Percentiles rank a stretch among this genome's conserved stretches.
phyloP scores from a whole-genome alignment of 257 asterid species.

The Nicotiana undulata region DNA sequence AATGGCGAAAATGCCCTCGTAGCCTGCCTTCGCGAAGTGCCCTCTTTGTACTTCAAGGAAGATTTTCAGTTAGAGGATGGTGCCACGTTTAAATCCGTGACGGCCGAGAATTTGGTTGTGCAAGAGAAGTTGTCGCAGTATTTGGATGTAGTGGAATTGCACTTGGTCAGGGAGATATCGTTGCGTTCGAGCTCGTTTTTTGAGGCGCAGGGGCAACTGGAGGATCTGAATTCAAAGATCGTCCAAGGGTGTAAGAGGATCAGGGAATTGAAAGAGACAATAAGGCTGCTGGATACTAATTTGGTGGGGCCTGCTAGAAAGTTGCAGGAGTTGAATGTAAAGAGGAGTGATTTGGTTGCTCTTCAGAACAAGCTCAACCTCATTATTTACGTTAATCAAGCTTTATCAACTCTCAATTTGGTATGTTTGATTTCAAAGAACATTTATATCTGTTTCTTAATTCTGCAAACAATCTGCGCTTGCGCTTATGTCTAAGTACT shows the following conservation, averaged over 20 bases:
- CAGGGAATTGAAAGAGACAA: conserved; percentile 83
- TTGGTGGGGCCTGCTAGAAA: conserved; percentile 85
- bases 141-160: conserved; percentile 95
- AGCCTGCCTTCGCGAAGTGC: conserved; percentile 92
- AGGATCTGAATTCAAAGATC: conserved; percentile 68
- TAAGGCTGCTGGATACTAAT: conserved; percentile 68
- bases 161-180: conserved; percentile 93
- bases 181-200: conserved; percentile 80
- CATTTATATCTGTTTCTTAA: background rate
- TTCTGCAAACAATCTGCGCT: background rate
- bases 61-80: conserved; percentile 92
- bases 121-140: conserved; percentile 95
- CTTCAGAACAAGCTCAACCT: conserved; percentile 82
- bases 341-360: conserved; percentile 56
- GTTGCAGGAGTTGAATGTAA: conserved; percentile 67
- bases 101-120: conserved; percentile 68
- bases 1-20: conserved; percentile 72
- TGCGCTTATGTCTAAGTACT: background rate
- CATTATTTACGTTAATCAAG: conserved; percentile 92
- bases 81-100: conserved; percentile 70
- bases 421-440: conserved; percentile 28
- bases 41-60: conserved; percentile 82
- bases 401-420: conserved; percentile 81
- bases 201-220: conserved; percentile 96
- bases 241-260: conserved; percentile 81